These are phyloP conservation scores for Boletus eberwhitei DNA, from an alignment of 768 basidiomycete genomes.

Conservation along the genomic window DNA sequence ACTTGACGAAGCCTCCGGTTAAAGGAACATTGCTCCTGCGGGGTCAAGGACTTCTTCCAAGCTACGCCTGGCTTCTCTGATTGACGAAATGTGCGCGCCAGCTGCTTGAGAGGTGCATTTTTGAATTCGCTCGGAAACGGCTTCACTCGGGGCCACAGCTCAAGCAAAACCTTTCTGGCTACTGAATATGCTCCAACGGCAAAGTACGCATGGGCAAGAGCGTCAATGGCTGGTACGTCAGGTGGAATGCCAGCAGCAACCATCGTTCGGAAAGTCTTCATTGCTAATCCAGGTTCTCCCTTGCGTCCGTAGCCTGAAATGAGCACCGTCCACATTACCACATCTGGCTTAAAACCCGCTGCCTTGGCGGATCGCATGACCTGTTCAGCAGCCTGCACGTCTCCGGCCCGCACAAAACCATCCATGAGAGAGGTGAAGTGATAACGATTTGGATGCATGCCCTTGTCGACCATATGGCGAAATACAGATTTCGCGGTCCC, in stretches of 20 bases:
- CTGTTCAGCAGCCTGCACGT: conserved; percentile 53
- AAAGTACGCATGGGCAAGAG: conserved; percentile 66
- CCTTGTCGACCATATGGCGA: conserved; percentile 57
- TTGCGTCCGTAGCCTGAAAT: conserved; percentile 68
- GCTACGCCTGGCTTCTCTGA: conserved; percentile 10
- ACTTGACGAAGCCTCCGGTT: conserved; percentile 35
- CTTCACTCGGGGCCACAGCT: conserved; percentile 62
- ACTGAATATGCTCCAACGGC: conserved; percentile 47
- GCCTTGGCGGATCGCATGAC: conserved; percentile 51
- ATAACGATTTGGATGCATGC: conserved; percentile 67
- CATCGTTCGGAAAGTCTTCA: conserved; percentile 61
- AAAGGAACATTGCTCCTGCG: conserved; percentile 35
- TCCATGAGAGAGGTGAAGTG: conserved; percentile 78
- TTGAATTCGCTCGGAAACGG: conserved; percentile 55
- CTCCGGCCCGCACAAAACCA: conserved; percentile 60
- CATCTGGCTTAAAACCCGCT: conserved; percentile 53
- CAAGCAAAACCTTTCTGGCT: conserved; percentile 53
- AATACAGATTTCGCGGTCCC: conserved; percentile 53
- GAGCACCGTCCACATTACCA: conserved; percentile 74
- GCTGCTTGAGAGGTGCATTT: conserved; percentile 41
- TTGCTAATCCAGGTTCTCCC: conserved; percentile 51
- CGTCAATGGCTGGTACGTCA: conserved; percentile 70
- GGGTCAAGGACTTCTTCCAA: conserved; percentile 25
- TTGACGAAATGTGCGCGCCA: conserved; percentile 46
- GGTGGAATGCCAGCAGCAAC: conserved; percentile 56